Base-by-base conservation (phyloP, 2,329 filamentous ascomycete species). In the Diaporthe helianthi region DNA sequence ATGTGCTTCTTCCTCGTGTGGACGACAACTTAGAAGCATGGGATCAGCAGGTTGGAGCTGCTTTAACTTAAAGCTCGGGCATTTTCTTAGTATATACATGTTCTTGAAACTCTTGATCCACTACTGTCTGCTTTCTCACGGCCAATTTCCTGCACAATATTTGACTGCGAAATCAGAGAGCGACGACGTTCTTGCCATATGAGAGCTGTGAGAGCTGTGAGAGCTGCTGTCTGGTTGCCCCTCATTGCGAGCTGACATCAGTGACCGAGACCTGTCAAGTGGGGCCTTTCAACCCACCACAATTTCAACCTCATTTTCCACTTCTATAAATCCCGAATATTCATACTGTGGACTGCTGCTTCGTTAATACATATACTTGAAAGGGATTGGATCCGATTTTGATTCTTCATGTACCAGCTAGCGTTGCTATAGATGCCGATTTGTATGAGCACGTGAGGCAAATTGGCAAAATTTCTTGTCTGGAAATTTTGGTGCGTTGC, bases 361-460 rank as follows among this genome's bases (percentile, higher is more conserved):
- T n/a, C 24, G n/a, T n/a, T n/a, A n/a, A 31, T 41, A 26, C 6
- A 17, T 12, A 24, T 2, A 4, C 7, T 58, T 4, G 15, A 31
- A 41, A n/a, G 38, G 58, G 4, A 58, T 17, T 58, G 6, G 24
- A 26, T 46, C 24, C 1, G 15, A 7, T 31, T 29, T 41, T 7
- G 24, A 29, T 51, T 36, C 13, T 19, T 49, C 4, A 22, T n/a
- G 51, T 26, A 46, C 46, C 29, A 19, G 47, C 7, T 3, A 54
- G 53, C 58, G 65, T 19, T 49, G 65, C 41, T 49, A 49, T 31
- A 55, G 13, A 58, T 51, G 29, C n/a, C 19, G 38, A 67, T 19
- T 17, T 58, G 41, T 52, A 26, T 58, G 41, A 29, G 65, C 65
- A 67, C 65, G 65, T 67, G 65, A 33, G 58, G 22, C 44, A 46